phyloP scores from a whole-genome alignment of 768 basidiomycete species.

The Termitomyces sp. region DNA sequence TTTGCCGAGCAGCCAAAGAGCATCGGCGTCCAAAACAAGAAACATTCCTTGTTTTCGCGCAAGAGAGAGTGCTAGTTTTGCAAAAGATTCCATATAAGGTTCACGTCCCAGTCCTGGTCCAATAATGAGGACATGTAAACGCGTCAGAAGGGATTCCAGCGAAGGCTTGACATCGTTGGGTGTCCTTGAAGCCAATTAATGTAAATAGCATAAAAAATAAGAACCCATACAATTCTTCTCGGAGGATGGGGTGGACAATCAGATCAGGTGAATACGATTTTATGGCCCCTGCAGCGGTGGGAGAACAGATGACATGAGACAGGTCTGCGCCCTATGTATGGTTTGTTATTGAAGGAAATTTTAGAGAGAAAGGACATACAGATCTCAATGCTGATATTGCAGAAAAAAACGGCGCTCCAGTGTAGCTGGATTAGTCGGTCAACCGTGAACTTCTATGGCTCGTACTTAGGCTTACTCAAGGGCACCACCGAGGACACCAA shows the following conservation, averaged over 20 bases:
- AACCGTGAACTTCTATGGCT: neutral
- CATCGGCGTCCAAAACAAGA: constrained; percentile 93
- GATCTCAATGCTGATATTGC: constrained; percentile 86
- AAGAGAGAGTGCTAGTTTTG: constrained; percentile 66
- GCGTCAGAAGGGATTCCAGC: constrained; percentile 65
- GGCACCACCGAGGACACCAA: constrained; percentile 92
- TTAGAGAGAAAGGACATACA: constrained; percentile 34
- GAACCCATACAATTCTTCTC: constrained; percentile 50
- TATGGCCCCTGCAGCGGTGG: constrained; percentile 86
- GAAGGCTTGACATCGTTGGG: constrained; percentile 40
- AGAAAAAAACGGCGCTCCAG: constrained; percentile 95
- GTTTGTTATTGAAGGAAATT: neutral
- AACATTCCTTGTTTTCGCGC: constrained; percentile 77
- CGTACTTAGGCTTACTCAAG: constrained; percentile 61
- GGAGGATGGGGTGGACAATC: constrained; percentile 92
- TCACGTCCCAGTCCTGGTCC: constrained; percentile 95
- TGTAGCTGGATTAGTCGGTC: constrained; percentile 54
- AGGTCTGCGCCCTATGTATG: constrained; percentile 75
- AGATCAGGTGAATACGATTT: constrained; percentile 96
- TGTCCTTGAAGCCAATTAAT: constrained; percentile 30
- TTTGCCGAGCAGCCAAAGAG: constrained; percentile 75
- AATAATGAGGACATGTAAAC: constrained; percentile 88
- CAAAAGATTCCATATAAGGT: constrained; percentile 82
- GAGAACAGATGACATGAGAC: constrained; percentile 96
- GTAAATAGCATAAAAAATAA: neutral